A percentile compares a stretch with the other conserved stretches of the same genome.
phyloP scores from a whole-genome alignment of 345 rosid genomes.

The Eucalyptus coolabah region DNA sequence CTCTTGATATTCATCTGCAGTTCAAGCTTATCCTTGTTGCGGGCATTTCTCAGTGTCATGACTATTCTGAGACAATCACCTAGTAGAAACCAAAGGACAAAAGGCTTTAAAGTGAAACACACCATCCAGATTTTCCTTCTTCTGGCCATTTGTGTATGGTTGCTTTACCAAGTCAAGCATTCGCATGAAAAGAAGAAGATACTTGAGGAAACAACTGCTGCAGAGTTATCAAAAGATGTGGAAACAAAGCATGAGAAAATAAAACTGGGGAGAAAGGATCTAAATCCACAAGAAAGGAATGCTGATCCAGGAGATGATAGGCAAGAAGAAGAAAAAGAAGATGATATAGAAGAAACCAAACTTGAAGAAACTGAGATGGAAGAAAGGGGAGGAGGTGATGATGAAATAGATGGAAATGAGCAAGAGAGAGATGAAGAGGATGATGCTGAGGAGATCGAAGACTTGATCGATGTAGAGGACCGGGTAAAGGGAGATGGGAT shows the following conservation, averaged over 20 bases:
- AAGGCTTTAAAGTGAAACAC: slow-evolving; percentile 52
- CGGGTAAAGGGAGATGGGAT: slow-evolving; percentile 19
- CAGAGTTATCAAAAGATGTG: background rate
- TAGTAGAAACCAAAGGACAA: slow-evolving; percentile 31
- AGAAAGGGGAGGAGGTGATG: slow-evolving; percentile 29
- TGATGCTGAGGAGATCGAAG: slow-evolving; percentile 39
- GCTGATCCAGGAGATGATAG: background rate
- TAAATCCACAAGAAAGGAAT: slow-evolving; percentile 2
- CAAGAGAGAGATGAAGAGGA: slow-evolving; percentile 34
- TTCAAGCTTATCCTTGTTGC: background rate
- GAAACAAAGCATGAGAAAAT: background rate
- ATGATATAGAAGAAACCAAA: slow-evolving; percentile 9
- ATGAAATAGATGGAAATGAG: slow-evolving; percentile 30
- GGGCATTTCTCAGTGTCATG: background rate
- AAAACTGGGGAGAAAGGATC: slow-evolving; percentile 46
- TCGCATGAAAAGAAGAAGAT: slow-evolving; percentile 3
- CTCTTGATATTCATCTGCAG: background rate
- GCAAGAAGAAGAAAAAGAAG: slow-evolving; percentile 11
- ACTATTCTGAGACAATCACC: slow-evolving; percentile 25
- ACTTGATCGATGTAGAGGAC: slow-evolving; percentile 49
- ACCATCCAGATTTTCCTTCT: slow-evolving; percentile 35
- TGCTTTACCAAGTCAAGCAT: slow-evolving; percentile 41
- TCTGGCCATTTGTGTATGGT: slow-evolving; percentile 40
- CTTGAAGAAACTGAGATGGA: slow-evolving; percentile 9
- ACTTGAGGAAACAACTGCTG: background rate